Conservation (phyloP, 352 stramenopile genomes). For the Peronosclerospora sorghi region DNA sequence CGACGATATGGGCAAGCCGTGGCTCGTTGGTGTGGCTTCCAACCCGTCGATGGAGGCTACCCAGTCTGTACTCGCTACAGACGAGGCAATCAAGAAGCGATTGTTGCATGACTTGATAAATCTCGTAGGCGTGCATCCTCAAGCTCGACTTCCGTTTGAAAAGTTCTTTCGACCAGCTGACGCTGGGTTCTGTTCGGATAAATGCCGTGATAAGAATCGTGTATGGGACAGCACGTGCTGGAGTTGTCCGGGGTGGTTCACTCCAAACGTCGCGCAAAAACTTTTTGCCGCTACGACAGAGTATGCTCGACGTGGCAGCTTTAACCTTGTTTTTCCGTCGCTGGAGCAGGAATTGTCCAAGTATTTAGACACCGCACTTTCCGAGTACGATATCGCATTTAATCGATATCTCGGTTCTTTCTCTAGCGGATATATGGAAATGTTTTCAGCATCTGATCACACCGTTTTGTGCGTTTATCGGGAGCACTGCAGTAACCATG, state of each 20-base stretch:
- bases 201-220: slow-evolving; percentile 50
- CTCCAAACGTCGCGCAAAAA: slow-evolving; percentile 37
- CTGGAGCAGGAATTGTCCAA: slow-evolving; percentile 44
- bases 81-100: slow-evolving; percentile 55
- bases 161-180: slow-evolving; percentile 40
- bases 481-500: slow-evolving; percentile 71
- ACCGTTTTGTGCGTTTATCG: slow-evolving; percentile 58
- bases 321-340: slow-evolving; percentile 57
- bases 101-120: slow-evolving; percentile 54
- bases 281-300: slow-evolving; percentile 48
- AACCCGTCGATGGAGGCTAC: slow-evolving; percentile 49
- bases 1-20: slow-evolving; percentile 89
- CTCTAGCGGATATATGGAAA: slow-evolving; percentile 31
- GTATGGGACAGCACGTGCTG: slow-evolving; percentile 62
- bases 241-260: slow-evolving; percentile 65
- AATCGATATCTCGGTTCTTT: slow-evolving; percentile 69
- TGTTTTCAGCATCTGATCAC: slow-evolving; percentile 28
- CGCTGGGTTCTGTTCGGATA: slow-evolving; percentile 40
- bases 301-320: slow-evolving; percentile 57
- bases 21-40: slow-evolving; percentile 83
- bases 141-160: slow-evolving; percentile 43
- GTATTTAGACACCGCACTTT: slow-evolving; percentile 44
- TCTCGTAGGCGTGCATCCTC: slow-evolving; percentile 55
- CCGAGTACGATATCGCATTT: slow-evolving; percentile 54
- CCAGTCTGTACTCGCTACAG: slow-evolving; percentile 42